phyloP scores from a whole-genome alignment of 495 filamentous ascomycete genomes.

The Podospora pseudoanserina region DNA sequence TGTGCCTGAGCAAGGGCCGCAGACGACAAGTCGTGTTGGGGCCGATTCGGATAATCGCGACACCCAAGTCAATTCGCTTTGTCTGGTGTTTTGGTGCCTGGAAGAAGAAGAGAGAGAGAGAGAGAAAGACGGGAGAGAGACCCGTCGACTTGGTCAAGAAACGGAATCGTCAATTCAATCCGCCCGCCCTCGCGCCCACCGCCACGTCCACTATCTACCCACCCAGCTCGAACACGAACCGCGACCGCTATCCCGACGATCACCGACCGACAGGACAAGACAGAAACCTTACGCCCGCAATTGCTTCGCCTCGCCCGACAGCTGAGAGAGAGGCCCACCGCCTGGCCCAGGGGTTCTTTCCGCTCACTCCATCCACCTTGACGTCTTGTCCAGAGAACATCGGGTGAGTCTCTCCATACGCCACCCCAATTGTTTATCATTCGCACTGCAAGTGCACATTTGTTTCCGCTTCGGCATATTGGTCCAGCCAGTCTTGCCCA shows the following conservation, averaged over 20 bases:
- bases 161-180: neutral
- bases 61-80: neutral
- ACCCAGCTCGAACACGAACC: neutral
- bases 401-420: neutral
- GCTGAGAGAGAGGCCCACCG: neutral
- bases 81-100: neutral
- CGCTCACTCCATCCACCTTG: neutral
- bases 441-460: neutral
- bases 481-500: neutral
- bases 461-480: neutral
- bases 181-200: neutral
- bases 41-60: slow-evolving; percentile 14
- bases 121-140: neutral
- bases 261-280: neutral
- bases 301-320: neutral
- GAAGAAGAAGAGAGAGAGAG: neutral
- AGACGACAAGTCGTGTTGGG: slow-evolving; percentile 30
- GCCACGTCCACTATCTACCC: neutral
- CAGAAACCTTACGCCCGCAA: neutral
- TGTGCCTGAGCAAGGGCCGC: slow-evolving; percentile 28
- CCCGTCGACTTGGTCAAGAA: neutral
- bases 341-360: neutral
- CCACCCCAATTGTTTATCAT: neutral
- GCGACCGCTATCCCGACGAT: neutral
- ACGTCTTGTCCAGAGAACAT: neutral